Evolutionary conservation across 495 filamentous ascomycete species (phyloP).

Genomic region (Trichoderma orchidacearum): DNA sequence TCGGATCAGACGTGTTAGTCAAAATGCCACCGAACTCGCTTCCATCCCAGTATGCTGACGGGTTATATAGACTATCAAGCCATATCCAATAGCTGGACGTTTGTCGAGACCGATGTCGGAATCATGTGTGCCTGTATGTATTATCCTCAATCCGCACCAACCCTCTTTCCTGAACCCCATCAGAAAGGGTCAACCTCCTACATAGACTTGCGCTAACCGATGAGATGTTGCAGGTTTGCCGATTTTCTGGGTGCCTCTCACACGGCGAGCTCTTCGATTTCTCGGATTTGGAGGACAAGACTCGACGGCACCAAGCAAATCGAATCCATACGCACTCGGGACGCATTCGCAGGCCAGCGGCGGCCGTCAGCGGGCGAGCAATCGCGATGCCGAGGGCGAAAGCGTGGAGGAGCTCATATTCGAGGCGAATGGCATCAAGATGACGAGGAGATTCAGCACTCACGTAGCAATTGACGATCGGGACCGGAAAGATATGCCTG

Average conservation of each 20-base stretch:
- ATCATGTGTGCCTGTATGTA: not conserved
- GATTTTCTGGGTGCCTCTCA: not conserved
- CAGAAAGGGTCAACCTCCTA: not conserved
- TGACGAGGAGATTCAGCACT: not conserved
- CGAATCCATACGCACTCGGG: not conserved
- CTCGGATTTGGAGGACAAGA: not conserved
- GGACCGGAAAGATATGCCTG: not conserved
- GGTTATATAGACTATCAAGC: not conserved
- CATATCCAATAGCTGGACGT: not conserved
- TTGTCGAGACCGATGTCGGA: not conserved
- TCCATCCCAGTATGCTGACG: not conserved
- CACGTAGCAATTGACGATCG: not conserved
- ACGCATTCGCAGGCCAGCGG: not conserved
- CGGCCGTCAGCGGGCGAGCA: not conserved
- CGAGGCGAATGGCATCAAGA: constrained; percentile 1
- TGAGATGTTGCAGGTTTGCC: not conserved
- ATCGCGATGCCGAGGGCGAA: not conserved
- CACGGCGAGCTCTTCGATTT: not conserved
- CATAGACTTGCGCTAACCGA: not conserved
- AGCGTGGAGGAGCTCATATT: constrained; percentile 2
- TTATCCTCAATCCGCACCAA: not conserved
- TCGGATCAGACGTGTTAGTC: not conserved
- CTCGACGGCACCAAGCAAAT: not conserved
- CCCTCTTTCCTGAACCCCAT: too few relatives aligned
- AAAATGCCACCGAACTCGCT: not conserved